These are phyloP conservation scores for Cordyceps cateniannulata DNA, from an alignment of 2,329 filamentous ascomycete genomes.

Conservation along the genomic window DNA sequence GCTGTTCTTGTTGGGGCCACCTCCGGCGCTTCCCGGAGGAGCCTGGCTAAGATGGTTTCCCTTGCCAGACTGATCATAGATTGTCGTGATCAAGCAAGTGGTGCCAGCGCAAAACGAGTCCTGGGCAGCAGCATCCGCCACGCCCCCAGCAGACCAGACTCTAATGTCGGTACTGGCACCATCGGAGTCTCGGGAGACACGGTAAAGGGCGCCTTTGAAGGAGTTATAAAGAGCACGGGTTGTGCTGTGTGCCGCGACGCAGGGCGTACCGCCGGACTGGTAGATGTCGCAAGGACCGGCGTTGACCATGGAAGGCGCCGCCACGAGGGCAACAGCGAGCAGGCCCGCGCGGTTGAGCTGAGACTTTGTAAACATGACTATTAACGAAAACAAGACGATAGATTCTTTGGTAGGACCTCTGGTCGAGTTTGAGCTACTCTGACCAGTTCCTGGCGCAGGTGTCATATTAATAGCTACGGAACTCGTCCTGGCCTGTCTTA, in stretches of 20 bases:
- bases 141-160: constrained; percentile 50
- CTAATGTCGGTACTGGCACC: constrained; percentile 38
- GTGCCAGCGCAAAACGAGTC: constrained; percentile 55
- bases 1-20: constrained; percentile 48
- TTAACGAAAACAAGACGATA: not conserved
- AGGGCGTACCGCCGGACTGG: constrained; percentile 48
- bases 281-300: constrained; percentile 58
- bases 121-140: constrained; percentile 55
- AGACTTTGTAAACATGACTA: not conserved
- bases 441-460: not conserved
- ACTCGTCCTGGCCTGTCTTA: not conserved
- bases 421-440: not conserved
- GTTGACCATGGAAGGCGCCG: constrained; percentile 28
- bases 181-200: constrained; percentile 47
- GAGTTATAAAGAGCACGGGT: constrained; percentile 54
- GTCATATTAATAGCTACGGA: not conserved
- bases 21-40: constrained; percentile 47
- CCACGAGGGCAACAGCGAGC: not conserved
- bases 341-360: not conserved
- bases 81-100: constrained; percentile 56
- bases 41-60: constrained; percentile 59
- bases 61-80: constrained; percentile 59
- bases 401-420: not conserved
- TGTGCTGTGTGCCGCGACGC: constrained; percentile 55
- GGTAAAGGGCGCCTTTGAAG: constrained; percentile 49